Percentiles rank a stretch among this genome's conserved stretches.
Evolutionary conservation across 805 yeast species (phyloP).

Genomic region (Pichia scutulata): DNA sequence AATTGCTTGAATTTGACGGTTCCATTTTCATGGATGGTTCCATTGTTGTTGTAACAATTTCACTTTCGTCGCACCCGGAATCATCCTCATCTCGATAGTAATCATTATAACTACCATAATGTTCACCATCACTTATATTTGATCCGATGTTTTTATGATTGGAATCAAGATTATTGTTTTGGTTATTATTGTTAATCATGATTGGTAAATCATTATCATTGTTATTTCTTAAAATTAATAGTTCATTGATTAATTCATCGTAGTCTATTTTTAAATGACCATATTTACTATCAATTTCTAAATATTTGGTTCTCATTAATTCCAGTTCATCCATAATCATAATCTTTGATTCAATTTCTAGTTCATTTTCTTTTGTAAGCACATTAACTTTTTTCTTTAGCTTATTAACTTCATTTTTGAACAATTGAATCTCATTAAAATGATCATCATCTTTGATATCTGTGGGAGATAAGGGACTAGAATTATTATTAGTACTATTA

Average conservation of each 20-base stretch:
- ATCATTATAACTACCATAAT: not conserved
- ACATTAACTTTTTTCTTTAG: slow-evolving; percentile 28
- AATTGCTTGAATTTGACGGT: not conserved
- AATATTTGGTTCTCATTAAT: slow-evolving; percentile 33
- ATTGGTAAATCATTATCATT: slow-evolving; percentile 1
- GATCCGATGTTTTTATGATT: not conserved
- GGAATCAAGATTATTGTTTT: not conserved
- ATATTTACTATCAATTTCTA: slow-evolving; percentile 22
- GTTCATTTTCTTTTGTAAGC: slow-evolving; percentile 42
- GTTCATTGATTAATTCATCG: slow-evolving; percentile 23
- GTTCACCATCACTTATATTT: not conserved
- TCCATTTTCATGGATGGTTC: not conserved
- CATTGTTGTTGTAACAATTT: not conserved
- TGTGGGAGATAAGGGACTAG: not conserved
- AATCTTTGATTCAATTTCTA: slow-evolving; percentile 45
- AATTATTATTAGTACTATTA: not conserved
- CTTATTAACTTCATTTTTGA: slow-evolving; percentile 18
- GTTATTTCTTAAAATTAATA: slow-evolving; percentile 4
- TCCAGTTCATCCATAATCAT: slow-evolving; percentile 50
- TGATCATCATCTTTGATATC: slow-evolving; percentile 11
- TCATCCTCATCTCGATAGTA: slow-evolving; percentile 1
- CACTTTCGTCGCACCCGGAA: not conserved
- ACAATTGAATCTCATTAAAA: slow-evolving; percentile 5
- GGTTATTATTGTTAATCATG: not conserved
- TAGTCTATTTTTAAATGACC: slow-evolving; percentile 23